Evolutionary conservation across 352 stramenopile genomes (phyloP), one percentile per base, ranked within the genome.

Genomic region (Phytophthora pini): DNA sequence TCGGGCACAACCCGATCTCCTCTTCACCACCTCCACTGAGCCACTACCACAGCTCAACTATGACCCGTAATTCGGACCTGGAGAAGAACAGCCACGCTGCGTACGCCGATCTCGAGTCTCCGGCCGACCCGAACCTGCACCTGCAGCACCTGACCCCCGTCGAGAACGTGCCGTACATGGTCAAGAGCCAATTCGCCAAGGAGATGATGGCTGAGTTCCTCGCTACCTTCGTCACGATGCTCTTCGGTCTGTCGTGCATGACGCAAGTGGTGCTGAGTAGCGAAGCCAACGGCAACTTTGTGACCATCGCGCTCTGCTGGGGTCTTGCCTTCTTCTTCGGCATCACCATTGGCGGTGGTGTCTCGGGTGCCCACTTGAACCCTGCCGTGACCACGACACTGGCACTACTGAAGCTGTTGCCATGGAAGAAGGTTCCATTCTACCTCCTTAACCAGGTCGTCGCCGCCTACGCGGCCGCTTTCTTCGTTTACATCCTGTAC

Each of bases 401-500:
- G 31, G 62, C 56, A 13, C 34, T 80, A 4, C 68, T 75, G 31
- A 61, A 70, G 40, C 52, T 71, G 38, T 49, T 87, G 31, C 62
- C 70, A 46, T 84, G 74, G 74, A 56, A 54, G 59, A 83, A 84
- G 50, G 72, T 80, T 10, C 74, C 72, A 13, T 67, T 65, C 45
- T 88, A 84, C 65, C 65, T 80, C 26, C 24, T 82, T 13, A 56
- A 68, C 6, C 76, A 88, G 51, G 58, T 70, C 1, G 7, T 82
- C 7, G 76, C 65, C 10, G 61, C 63, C 9, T 84, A 83, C 52
- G 64, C 59, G 13, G 74, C 64, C 2, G 74, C 74, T 8, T 38
- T 73, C 15, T 56, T 76, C 29, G 65, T 88, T 2, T 86, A 77
- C 51, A 50, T 83, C 54, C 31, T 86, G 38, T 84, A 88, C 52